Base-by-base conservation (phyloP, 2,329 filamentous ascomycete species). In the Pseudogymnoascus sp. region DNA sequence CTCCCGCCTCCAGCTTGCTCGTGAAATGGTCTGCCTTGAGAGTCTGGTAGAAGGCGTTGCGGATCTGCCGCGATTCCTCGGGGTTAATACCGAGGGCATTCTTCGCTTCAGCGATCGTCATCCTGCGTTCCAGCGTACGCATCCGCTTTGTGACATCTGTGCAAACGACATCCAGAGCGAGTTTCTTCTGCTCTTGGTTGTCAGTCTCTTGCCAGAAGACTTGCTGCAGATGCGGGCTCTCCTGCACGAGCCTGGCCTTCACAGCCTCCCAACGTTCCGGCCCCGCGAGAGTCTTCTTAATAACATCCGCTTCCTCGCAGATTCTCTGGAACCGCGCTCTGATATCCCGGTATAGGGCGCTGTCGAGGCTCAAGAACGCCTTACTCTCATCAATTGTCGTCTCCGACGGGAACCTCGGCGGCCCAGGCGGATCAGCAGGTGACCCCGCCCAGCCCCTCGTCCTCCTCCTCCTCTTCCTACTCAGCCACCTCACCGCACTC, bases 71-170 rank as follows among this genome's bases (percentile, higher is more conserved):
- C 69, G 83, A 84, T 70, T 88, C 81, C 69, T 88, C 84, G 5
- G 87, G 84, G 64, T 89, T 89, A 67, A 91, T 79, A 31, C 85
- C 85, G 55, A 91, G 79, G 31, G 81, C 78, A 70, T 88, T 89
- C 72, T 91, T 93, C 4, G 89, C 89, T 63, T 92, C 87, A 1
- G 85, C 82, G 49, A 93, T 83, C 0, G 85, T 87, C 81, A 93
- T 86, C n/a, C 83, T 80, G 35, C 79, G 81, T 59, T 86, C 83
- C 63, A 85, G 72, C 11, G 78, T 84, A 69, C 90, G 84, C 79
- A 93, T 87, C 18, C 88, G 81, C 75, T 95, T 95, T 1, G 89
- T 93, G 31, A 93, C 88, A 75, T 93, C 90, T 28, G 85, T 88
- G 70, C 89, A 92, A 23, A 96, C 87, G 52, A 91, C 83, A 71